phyloP scores from a whole-genome alignment of 176 grass and related monocot species.

The Thalia dealbata region DNA sequence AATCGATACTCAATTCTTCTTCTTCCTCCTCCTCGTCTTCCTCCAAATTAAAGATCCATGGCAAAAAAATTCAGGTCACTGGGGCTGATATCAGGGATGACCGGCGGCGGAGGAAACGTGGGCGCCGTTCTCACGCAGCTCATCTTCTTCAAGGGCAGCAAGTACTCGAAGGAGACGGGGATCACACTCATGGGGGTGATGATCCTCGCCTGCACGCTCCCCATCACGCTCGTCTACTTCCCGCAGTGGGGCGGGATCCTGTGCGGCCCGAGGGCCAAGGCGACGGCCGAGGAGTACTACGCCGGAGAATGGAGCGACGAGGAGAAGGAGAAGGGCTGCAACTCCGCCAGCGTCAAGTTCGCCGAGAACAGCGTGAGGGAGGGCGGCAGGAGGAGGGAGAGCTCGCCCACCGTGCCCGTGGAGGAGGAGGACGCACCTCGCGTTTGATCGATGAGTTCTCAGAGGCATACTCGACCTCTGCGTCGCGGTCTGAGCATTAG shows the following conservation, averaged over 20 bases:
- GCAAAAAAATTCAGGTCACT: too few relatives aligned
- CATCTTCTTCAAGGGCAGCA: conserved; percentile 73
- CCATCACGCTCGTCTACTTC: conserved; percentile 54
- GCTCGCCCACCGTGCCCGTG: conserved; percentile 40
- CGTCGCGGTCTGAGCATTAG: too few relatives aligned
- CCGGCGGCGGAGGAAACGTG: conserved; percentile 68
- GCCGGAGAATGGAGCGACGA: conserved; percentile 52
- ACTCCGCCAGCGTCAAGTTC: conserved; percentile 33
- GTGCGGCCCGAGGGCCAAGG: conserved; percentile 16
- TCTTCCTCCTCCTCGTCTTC: too few relatives aligned
- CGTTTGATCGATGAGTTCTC: too few relatives aligned
- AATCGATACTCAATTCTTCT: not conserved
- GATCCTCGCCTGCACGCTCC: conserved; percentile 79
- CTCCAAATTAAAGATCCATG: too few relatives aligned
- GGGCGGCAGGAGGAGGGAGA: conserved; percentile 17
- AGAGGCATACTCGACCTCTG: too few relatives aligned
- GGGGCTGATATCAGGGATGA: conserved; percentile 82
- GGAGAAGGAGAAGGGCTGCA: conserved; percentile 39
- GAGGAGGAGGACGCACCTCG: conserved; percentile 13
- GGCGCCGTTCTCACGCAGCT: conserved; percentile 79
- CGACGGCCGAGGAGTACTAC: conserved; percentile 66
- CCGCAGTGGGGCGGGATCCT: conserved; percentile 78
- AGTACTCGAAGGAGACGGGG: conserved; percentile 67
- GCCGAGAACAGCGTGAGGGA: conserved; percentile 73
- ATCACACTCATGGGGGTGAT: conserved; percentile 90